Base-by-base conservation (phyloP, 176 grass and related monocot genomes). In the Dactylis glomerata region DNA sequence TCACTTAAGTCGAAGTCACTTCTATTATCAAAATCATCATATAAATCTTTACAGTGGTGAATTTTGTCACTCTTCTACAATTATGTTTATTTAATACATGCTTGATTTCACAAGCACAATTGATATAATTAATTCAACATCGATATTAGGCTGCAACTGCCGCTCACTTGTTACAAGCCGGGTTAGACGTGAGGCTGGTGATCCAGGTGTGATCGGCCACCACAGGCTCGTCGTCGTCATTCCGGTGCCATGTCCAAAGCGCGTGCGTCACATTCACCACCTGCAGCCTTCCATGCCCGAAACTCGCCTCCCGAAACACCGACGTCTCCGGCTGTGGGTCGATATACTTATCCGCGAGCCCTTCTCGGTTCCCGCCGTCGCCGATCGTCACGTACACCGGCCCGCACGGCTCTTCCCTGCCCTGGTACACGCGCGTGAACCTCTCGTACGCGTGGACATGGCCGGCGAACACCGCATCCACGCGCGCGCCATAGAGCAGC, bases 391-490 rank as follows among this genome's bases (percentile, higher is more conserved):
- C 61, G 14, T 64, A 64, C 61, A 64, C 61, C 61, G 61, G 61
- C 61, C 14, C 61, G 14, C 61, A 64, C 61, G 13, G 28, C 0
- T 64, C 61, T 5, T 64, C 28, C 61, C 28, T 64, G 61, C 1
- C 14, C 14, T 32, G 5, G 28, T 32, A 64, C 13, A 64, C 61
- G 14, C 61, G 61, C 14, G 61, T 7, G 61, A 93, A 95, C 56
- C 95, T 19, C 89, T 95, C 92, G 19, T 98, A 98, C 24, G 95
- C 92, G 52, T 98, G 95, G 22, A 98, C 91, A 79, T 95, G 95
- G 1, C 95, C 95, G 0, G 95, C 76, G 71, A 98, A 98, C 33
- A 98, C 90, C 2, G 81, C 85, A 85, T 98, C 92, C 7, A 93
- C 87, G 8, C 83, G 40, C 1, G 71, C 77, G 5, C 26, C 77